Percentiles rank a stretch among this genome's conserved stretches.
phyloP scores from a whole-genome alignment of 1,139 yeast species.

The Blastobotrys aristatus region DNA sequence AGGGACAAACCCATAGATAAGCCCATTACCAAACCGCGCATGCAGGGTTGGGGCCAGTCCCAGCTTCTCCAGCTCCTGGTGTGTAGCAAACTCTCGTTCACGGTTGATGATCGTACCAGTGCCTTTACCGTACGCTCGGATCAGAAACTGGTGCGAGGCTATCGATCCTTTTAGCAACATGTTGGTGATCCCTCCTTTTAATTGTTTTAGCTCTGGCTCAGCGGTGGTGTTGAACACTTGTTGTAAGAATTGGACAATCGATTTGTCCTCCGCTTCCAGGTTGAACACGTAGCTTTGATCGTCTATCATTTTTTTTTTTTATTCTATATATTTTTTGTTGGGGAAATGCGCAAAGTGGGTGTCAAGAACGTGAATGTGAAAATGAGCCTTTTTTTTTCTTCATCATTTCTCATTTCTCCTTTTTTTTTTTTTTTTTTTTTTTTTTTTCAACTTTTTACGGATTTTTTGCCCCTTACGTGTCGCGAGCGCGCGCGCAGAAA shows the following conservation, averaged over 20 bases:
- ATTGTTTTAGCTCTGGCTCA: slow-evolving; percentile 23
- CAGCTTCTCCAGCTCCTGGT: slow-evolving; percentile 54
- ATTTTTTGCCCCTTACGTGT: no score
- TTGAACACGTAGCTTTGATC: background rate
- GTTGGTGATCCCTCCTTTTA: slow-evolving; percentile 81
- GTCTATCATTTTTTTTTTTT: background rate
- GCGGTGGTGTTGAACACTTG: background rate
- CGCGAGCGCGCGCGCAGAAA: no score
- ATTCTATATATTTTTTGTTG: background rate
- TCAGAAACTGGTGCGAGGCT: slow-evolving; percentile 41
- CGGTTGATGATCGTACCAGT: slow-evolving; percentile 70
- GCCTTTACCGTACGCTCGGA: slow-evolving; percentile 73
- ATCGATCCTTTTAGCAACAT: slow-evolving; percentile 51
- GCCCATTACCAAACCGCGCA: slow-evolving; percentile 68
- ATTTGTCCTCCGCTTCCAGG: background rate
- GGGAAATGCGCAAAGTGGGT: background rate
- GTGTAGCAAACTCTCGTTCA: slow-evolving; percentile 71
- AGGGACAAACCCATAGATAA: slow-evolving; percentile 63
- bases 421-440: no score
- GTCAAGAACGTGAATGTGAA: background rate
- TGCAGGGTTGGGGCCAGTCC: slow-evolving; percentile 65
- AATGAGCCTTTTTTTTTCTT: background rate
- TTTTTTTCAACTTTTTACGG: no score
- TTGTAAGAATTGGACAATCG: background rate
- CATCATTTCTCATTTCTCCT: no score